Conservation (phyloP, 2,329 filamentous ascomycete genomes). For the Botrytis hyacinthi region DNA sequence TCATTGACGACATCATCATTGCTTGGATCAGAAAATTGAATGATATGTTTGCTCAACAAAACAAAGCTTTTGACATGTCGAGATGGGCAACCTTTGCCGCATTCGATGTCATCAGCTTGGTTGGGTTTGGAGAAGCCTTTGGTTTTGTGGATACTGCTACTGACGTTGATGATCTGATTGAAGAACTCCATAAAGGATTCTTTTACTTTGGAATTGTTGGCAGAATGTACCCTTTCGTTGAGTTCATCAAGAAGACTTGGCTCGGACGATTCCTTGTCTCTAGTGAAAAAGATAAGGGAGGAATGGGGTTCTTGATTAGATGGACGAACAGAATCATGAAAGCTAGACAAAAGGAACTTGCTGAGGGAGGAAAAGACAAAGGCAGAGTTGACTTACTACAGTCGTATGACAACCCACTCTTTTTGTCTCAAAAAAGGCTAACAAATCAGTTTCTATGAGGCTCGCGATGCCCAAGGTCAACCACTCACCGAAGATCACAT, state of each 20-base stretch:
- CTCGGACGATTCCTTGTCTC: constrained; percentile 53
- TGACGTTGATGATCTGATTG: constrained; percentile 53
- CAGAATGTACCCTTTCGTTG: constrained; percentile 51
- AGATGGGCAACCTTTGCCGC: constrained; percentile 50
- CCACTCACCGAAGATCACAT: constrained; percentile 12
- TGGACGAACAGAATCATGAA: constrained; percentile 54
- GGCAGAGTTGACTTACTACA: constrained; percentile 54
- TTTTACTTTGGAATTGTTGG: constrained; percentile 45
- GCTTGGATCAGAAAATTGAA: constrained; percentile 52
- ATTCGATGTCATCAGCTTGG: constrained; percentile 56
- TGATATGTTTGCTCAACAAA: constrained; percentile 45
- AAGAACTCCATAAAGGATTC: constrained; percentile 49
- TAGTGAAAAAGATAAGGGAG: constrained; percentile 51
- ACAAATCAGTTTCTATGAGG: constrained; percentile 13
- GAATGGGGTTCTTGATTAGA: constrained; percentile 55
- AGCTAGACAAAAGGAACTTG: constrained; percentile 48
- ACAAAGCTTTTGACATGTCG: constrained; percentile 52
- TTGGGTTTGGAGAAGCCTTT: constrained; percentile 55
- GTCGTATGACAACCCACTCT: constrained; percentile 38
- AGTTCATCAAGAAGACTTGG: constrained; percentile 53
- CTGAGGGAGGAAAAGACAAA: constrained; percentile 45
- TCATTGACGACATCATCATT: constrained; percentile 51
- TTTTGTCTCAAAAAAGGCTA: not conserved
- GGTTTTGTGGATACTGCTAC: constrained; percentile 53
- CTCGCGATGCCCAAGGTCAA: not conserved